Percentiles rank a stretch among this genome's conserved stretches.
Evolutionary conservation across 805 yeast species (phyloP).

Genomic region (Blastobotrys terrestris): DNA sequence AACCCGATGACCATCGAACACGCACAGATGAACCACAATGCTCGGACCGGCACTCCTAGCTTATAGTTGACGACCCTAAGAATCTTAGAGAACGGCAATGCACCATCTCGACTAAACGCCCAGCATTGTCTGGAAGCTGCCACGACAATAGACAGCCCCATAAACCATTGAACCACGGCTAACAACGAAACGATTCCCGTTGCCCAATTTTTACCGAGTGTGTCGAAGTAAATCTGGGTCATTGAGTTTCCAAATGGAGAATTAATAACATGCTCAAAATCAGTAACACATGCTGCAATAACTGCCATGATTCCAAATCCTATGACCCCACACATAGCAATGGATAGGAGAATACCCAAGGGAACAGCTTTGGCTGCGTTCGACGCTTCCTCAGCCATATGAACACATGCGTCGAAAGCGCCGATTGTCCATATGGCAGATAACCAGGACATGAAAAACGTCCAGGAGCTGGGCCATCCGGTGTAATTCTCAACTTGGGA

Average conservation of each 20-base stretch:
- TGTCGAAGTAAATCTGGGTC: constrained; percentile 59
- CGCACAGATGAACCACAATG: constrained; percentile 48
- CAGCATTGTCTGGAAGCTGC: constrained; percentile 67
- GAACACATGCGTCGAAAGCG: constrained; percentile 66
- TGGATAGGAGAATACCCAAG: constrained; percentile 55
- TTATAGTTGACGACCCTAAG: constrained; percentile 53
- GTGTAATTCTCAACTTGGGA: constrained; percentile 45
- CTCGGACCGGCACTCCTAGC: constrained; percentile 59
- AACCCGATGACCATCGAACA: constrained; percentile 49
- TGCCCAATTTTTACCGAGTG: constrained; percentile 61
- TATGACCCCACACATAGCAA: constrained; percentile 48
- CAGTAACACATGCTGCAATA: constrained; percentile 48
- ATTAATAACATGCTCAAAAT: constrained; percentile 37
- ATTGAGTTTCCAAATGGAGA: constrained; percentile 53
- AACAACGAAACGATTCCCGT: constrained; percentile 55
- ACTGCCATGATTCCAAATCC: constrained; percentile 55
- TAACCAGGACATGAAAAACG: constrained; percentile 49
- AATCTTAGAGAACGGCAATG: constrained; percentile 54
- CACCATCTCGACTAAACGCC: constrained; percentile 75
- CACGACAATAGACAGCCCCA: constrained; percentile 57
- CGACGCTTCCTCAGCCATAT: constrained; percentile 65
- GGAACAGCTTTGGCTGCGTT: constrained; percentile 62
- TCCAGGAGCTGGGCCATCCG: constrained; percentile 57
- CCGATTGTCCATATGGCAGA: constrained; percentile 74
- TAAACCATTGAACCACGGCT: constrained; percentile 55